phyloP scores from a whole-genome alignment of 176 grass and related monocot genomes.

The Poa pratensis region DNA sequence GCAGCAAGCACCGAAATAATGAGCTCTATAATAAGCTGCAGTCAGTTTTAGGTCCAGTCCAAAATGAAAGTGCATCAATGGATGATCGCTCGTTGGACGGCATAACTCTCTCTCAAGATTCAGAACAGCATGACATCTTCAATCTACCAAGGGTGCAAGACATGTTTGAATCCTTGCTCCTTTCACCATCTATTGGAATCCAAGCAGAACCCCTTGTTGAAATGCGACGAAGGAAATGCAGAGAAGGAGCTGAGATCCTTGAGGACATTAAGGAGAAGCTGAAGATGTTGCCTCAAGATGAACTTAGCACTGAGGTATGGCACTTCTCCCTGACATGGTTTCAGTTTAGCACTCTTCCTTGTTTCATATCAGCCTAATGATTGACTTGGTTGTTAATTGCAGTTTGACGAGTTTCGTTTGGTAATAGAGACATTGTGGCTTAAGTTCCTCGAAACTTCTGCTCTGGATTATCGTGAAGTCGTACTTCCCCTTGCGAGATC shows the following conservation, averaged over 20 bases:
- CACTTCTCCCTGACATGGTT: not conserved
- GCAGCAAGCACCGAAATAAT: not conserved
- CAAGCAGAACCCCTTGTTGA: not conserved
- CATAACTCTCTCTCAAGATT: not conserved
- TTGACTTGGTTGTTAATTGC: constrained; percentile 4
- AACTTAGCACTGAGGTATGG: constrained; percentile 2
- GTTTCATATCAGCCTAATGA: not conserved
- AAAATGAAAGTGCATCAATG: not conserved
- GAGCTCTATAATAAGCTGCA: not conserved
- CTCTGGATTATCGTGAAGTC: constrained; percentile 20
- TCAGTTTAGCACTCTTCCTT: constrained; percentile 16
- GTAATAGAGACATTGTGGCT: not conserved
- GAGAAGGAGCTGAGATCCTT: not conserved
- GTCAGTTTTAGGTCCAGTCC: not conserved
- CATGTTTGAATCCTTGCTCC: constrained; percentile 4
- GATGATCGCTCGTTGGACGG: not conserved
- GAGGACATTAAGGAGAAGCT: not conserved
- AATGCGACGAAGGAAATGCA: not conserved
- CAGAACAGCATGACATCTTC: constrained; percentile 14
- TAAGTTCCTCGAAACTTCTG: not conserved
- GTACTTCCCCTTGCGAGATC: constrained; percentile 27
- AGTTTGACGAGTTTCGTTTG: not conserved
- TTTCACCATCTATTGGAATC: not conserved
- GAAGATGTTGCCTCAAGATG: constrained; percentile 3
- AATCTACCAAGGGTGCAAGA: not conserved